These are phyloP conservation scores for Udeniomyces megalosporus DNA, from an alignment of 768 basidiomycete genomes.

Conservation along the genomic window DNA sequence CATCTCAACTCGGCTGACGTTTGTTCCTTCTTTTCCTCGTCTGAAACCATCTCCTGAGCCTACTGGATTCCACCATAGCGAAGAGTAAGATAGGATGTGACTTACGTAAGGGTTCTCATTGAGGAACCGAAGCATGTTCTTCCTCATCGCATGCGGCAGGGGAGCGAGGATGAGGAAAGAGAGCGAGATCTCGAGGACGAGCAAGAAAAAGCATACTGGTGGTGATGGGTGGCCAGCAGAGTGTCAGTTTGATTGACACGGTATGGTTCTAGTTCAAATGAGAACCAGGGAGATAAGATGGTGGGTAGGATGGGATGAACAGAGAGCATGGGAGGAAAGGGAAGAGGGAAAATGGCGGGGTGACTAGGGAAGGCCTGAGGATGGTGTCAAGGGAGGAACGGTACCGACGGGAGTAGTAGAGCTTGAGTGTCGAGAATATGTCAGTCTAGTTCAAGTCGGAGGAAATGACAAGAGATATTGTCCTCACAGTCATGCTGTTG, in stretches of 20 bases:
- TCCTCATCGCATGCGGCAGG: conserved; percentile 5
- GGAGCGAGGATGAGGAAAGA: conserved; percentile 11
- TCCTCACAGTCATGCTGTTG: no score
- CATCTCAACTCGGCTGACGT: no score
- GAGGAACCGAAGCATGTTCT: conserved; percentile 10
- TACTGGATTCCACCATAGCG: no score
- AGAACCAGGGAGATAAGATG: background rate
- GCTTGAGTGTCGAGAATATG: no score
- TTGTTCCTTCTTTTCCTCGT: no score
- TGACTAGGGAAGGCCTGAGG: no score
- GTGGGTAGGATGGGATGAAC: background rate
- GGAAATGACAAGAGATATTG: no score
- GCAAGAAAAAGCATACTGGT: conserved; percentile 13
- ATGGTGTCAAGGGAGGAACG: background rate
- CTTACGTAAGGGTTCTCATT: conserved; percentile 13
- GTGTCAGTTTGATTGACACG: background rate
- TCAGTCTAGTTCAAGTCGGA: no score
- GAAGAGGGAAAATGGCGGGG: background rate
- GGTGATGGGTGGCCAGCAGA: background rate
- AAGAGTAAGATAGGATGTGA: background rate
- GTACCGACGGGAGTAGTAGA: conserved; percentile 13
- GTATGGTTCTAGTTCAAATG: background rate
- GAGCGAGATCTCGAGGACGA: conserved; percentile 8
- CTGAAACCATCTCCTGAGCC: background rate
- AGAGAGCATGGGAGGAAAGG: background rate